These are phyloP conservation scores for Phoma herbarum DNA, from an alignment of 2,329 filamentous ascomycete genomes.

Conservation along the genomic window DNA sequence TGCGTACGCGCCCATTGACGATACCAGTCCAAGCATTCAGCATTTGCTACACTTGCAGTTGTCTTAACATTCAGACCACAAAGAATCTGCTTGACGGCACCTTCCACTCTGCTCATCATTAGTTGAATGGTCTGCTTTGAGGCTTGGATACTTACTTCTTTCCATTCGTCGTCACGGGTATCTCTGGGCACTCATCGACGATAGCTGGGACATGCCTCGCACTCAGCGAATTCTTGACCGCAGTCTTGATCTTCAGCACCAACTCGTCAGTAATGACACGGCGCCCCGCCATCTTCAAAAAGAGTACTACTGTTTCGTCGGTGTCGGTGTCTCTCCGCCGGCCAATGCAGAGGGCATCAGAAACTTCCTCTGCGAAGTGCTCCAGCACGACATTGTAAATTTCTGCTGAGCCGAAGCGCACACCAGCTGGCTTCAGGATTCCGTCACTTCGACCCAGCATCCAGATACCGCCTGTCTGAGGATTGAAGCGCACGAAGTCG, in stretches of 20 bases:
- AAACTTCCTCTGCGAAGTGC: constrained; percentile 79
- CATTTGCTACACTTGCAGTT: constrained; percentile 92
- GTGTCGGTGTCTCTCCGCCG: constrained; percentile 73
- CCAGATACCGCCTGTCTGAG: constrained; percentile 76
- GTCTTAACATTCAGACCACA: constrained; percentile 88
- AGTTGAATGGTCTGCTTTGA: constrained; percentile 1
- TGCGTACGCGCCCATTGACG: constrained; percentile 67
- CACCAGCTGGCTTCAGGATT: constrained; percentile 89
- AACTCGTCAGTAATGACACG: constrained; percentile 68
- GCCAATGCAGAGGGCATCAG: constrained; percentile 89
- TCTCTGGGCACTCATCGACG: constrained; percentile 82
- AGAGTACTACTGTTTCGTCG: constrained; percentile 89
- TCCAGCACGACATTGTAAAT: constrained; percentile 94
- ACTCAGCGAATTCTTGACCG: constrained; percentile 80
- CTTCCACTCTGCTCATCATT: constrained; percentile 74
- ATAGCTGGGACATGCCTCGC: constrained; percentile 88
- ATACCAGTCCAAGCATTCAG: constrained; percentile 89
- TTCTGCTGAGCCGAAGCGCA: constrained; percentile 91
- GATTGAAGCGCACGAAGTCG: constrained; percentile 82
- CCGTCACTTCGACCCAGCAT: constrained; percentile 96
- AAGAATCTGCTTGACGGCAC: constrained; percentile 94
- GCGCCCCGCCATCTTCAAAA: constrained; percentile 77
- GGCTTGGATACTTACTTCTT: constrained; percentile 75
- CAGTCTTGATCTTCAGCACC: constrained; percentile 68
- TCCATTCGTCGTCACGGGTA: constrained; percentile 91